Base-by-base conservation (phyloP, 2,329 filamentous ascomycete species). In the Ceratocystis huliohia region DNA sequence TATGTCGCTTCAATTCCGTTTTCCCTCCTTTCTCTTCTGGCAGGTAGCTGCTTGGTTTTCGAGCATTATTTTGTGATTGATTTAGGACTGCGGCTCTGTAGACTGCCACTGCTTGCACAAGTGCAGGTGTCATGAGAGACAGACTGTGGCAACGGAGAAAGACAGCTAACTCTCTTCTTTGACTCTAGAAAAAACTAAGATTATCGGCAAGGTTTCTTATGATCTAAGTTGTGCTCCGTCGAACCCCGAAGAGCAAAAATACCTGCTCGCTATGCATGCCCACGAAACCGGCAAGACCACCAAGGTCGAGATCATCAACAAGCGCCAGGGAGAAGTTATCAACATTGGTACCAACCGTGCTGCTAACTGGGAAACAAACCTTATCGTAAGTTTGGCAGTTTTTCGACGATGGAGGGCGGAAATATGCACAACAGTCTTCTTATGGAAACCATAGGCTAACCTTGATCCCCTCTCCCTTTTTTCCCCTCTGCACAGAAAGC, bases 141-240 rank as follows among this genome's bases (percentile, higher is more conserved):
- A 13, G 7, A 20, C 48, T 41, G 13, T 15, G 37, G 37, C 13
- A 13, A 41, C 13, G 37, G 37, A 41, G 37, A 41, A 13, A 41
- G 37, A 41, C 37, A 41, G 5, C 37, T 41, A 41, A 41, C 37
- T 4, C 10, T 10, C 28, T 2, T 45, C 20, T 5, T 13, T 8
- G 4, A 20, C 46, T 61, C 25, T 74, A 88, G 90, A 96, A 75
- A 88, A 90, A 74, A 96, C 91, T 5, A 85, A 84, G 30, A 78
- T 96, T 7, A 82, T 84, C 33, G 90, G 88, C 57, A 85, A 82
- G 66, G 83, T 95, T 67, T 81, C 82, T 65, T 88, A 91, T 71
- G 91, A 96, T 74, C 81, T 92, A 67, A 88, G 86, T 70, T 87
- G 88, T 70, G 82, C 88, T 61, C 87, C 89, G 0, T 83, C 88